Evolutionary conservation across 495 filamentous ascomycete genomes (phyloP), one percentile per base, ranked within the genome.

Genomic region (Podospora comata): DNA sequence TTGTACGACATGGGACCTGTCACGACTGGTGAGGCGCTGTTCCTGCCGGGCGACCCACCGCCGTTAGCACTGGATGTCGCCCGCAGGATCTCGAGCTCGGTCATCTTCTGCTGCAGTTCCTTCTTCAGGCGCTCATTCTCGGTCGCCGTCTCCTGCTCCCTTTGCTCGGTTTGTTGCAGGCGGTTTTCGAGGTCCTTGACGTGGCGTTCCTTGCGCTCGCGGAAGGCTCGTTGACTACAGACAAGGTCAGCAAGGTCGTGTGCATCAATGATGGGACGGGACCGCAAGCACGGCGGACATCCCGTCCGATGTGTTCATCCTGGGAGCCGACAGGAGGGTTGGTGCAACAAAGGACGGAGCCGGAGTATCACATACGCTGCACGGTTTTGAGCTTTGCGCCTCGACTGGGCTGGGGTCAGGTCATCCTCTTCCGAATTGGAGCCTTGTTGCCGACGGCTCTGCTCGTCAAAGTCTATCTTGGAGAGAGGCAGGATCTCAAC

Each of bases 61-160:
- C 64, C 39, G n/a, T 48, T 68, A n/a, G 53, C 72, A 15, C 76
- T 72, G n/a, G 87, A 85, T 19, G 91, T 93, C 7, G 91, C 92
- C n/a, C 92, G 90, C 26, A 99, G 81, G 65, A 97, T 94, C 80
- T 97, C 93, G 77, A 97, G 97, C 78, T 99, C 94, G 32, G 92
- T 95, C 64, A 85, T 85, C 64, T 90, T 88, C 72, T 88, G 87
- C 65, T 93, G 91, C 19, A 96, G 82, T 72, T 93, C 90, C 16
- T 89, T 89, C 82, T 90, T 92, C 6, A 97, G 82, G 19, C 90
- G 91, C 78, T 94, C 92, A 74, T 96, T 96, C 74, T 96, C 92
- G 18, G 74, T 75, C 13, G 76, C 69, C 32, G 80, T 76, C 60
- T 78, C 73, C 62, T 79, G 75, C 72, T 82, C 76, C 9, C 75